Conservation (phyloP, 495 filamentous ascomycete genomes). For the Penicillium psychrofluorescens region DNA sequence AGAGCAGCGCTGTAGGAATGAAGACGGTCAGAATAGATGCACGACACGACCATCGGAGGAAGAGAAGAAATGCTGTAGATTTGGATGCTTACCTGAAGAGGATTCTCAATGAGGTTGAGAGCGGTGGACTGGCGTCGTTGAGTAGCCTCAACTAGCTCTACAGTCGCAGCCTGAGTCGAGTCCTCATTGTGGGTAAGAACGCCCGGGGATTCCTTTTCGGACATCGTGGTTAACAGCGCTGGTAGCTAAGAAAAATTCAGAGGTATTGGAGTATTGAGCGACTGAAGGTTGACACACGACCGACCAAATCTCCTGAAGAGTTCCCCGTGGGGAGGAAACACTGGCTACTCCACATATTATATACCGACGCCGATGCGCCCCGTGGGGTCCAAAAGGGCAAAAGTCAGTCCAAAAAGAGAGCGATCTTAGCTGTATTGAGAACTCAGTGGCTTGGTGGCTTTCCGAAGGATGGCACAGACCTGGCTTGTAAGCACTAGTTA, state of each 20-base stretch:
- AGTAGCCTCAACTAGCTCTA: not conserved
- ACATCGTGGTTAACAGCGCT: not conserved
- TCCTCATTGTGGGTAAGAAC: not conserved
- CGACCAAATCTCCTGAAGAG: no score
- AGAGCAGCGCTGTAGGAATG: conserved; percentile 22
- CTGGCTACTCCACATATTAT: no score
- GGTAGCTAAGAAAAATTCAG: not conserved
- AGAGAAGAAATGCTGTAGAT: not conserved
- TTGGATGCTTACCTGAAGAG: conserved; percentile 27
- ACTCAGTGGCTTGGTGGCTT: no score
- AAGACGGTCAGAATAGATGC: not conserved
- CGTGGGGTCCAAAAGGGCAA: no score
- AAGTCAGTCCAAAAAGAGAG: no score
- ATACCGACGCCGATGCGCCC: no score
- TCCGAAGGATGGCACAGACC: no score
- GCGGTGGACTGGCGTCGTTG: conserved; percentile 5
- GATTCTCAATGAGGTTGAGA: conserved; percentile 37
- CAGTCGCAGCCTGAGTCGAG: not conserved
- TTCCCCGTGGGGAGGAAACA: no score
- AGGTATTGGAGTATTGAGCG: no score
- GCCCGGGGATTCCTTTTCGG: not conserved
- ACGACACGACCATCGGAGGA: not conserved
- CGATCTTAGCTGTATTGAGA: no score
- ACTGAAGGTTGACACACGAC: no score
- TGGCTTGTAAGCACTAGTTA: no score